phyloP scores from a whole-genome alignment of 2,329 filamentous ascomycete species.

The Fusarium goolgardi region DNA sequence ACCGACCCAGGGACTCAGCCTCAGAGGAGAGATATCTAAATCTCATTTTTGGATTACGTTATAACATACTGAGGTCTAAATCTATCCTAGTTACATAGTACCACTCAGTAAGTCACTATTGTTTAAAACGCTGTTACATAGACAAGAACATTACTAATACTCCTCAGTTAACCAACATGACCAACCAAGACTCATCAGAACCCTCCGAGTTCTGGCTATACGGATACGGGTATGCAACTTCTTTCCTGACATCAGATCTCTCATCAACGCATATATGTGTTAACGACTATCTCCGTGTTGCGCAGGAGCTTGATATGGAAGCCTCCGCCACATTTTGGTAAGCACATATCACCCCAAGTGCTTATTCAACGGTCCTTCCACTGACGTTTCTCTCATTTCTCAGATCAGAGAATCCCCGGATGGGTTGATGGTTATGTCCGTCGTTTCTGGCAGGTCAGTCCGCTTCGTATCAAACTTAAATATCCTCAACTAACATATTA shows the following conservation, averaged over 20 bases:
- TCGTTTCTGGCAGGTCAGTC: conserved; percentile 94
- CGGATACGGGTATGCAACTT: conserved; percentile 82
- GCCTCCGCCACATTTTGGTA: conserved; percentile 95
- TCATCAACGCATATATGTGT: conserved; percentile 5
- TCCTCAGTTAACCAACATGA: conserved; percentile 51
- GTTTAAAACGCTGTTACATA: not conserved
- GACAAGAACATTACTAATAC: conserved; percentile 30
- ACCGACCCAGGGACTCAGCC: not conserved
- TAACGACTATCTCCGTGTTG: conserved; percentile 17
- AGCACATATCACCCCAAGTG: conserved; percentile 60
- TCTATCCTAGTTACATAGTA: not conserved
- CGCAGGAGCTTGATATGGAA: conserved; percentile 93
- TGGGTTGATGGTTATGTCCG: conserved; percentile 95
- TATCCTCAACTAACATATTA: conserved; percentile 14
- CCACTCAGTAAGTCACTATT: not conserved
- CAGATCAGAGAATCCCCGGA: conserved; percentile 86
- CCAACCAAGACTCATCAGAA: conserved; percentile 48
- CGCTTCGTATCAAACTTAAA: conserved; percentile 4
- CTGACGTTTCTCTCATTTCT: conserved; percentile 11
- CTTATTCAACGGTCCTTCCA: conserved; percentile 3
- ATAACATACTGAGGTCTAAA: not conserved
- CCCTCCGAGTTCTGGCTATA: conserved; percentile 89
- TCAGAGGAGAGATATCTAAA: not conserved
- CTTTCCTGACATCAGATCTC: conserved; percentile 11
- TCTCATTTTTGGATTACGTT: not conserved